Evolutionary conservation across 768 basidiomycete genomes (phyloP), one percentile per base, ranked within the genome.

Genomic region (Boletellus sp.): DNA sequence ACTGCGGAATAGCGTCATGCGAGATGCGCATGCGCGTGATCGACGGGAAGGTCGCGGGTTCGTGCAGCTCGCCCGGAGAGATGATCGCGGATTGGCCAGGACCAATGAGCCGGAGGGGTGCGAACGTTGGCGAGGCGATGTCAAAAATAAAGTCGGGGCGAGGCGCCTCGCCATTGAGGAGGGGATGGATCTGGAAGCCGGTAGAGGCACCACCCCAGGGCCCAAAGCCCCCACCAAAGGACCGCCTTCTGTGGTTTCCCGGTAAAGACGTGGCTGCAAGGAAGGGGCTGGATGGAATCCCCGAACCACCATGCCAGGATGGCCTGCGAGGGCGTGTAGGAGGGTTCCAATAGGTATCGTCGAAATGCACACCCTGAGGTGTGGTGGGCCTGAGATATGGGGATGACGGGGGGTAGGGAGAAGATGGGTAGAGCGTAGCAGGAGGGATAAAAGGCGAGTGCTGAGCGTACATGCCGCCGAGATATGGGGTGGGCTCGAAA

Each of bases 31-130:
- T 74, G 32, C 69, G 72, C 10, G 73, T 75, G 42, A 80, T 63
- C 0, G 75, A 64, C 0, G 85, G 85, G 55, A 78, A 70, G 9
- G 81, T 82, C 16, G 82, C 84, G 4, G 74, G 69, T 62, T 82
- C 71, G 2, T 48, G 50, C 10, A 85, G 70, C 26, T 83, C 77
- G 1, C 78, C 76, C 0, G 56, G 44, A 0, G 75, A 60, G 3
- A 87, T 59, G 0, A 70, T 41, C 13, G 52, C 52, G 4, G 69
- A 61, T 31, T 78, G 73, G 2, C 74, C 73, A 9, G 65, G 63
- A 1, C 71, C 70, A 19, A 74, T 45, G 45, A 72, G 56, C 9
- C 70, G 69, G 45, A 74, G 58, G 6, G 83, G 83, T 1, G 65
- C 34, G 52, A 80, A 82, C 2, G 63, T 53, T 23, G 76, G 71